Base-by-base conservation (phyloP, 2,329 filamentous ascomycete genomes). In the Penicillium olsonii region DNA sequence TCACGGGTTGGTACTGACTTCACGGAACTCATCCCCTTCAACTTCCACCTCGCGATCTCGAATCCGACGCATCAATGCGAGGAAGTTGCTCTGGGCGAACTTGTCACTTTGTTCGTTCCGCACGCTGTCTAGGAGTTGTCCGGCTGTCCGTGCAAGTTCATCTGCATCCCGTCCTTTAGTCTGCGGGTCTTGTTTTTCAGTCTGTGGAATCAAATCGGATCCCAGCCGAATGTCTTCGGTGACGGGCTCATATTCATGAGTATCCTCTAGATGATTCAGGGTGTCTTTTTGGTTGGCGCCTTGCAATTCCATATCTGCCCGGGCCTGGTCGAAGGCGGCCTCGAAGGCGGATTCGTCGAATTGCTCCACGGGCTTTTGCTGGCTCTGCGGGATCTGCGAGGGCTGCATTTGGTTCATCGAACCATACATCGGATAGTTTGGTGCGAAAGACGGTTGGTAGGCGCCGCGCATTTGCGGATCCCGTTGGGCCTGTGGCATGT, bases 81-180 rank as follows among this genome's bases (percentile, higher is more conserved):
- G 72, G 63, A 95, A 95, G 50, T 82, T 82, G 57, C 88, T 92
- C 63, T 91, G 83, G 60, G 84, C 83, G 68, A 94, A 94, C 64
- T 92, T 92, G 39, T 84, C 74, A 47, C 81, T 85, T 50, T 83
- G 79, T 58, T 92, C 85, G 59, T 85, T 76, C 17, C 82, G 78
- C 11, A 95, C 82, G 31, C 83, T 84, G 45, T 86, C 78, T 5
- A 94, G 75, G 4, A 95, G 76, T 50, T 86, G 78, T 14, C 82
- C 84, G 5, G 90, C 90, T 1, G 88, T 91, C 34, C 78, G 77
- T 17, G 87, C 85, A 22, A 94, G 79, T 37, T 87, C 88, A 55
- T 90, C 83, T 19, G 84, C 78, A 43, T 86, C 79, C 18, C 72
- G 68, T 35, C 62, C 57, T 55, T 69, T 62, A 31, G 67, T 52